These are phyloP conservation scores for Chytridium lagenaria DNA, from an alignment of 371 early-diverging fungal genomes.

Conservation along the genomic window DNA sequence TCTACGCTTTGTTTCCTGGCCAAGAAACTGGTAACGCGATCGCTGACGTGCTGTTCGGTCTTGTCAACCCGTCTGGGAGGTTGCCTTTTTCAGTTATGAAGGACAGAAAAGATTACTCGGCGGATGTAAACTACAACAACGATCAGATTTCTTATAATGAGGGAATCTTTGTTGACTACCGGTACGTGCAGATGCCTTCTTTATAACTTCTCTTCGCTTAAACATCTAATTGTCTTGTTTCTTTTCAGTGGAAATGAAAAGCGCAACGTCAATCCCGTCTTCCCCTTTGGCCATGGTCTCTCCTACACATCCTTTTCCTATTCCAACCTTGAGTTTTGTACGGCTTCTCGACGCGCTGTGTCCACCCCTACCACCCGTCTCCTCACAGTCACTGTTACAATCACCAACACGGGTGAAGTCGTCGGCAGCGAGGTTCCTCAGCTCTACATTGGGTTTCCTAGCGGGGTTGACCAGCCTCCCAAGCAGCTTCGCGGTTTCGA, in stretches of 20 bases:
- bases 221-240: too few species aligned
- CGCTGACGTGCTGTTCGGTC: constrained; percentile 68
- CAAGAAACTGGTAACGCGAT: constrained; percentile 69
- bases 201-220: too few species aligned
- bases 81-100: constrained; percentile 67
- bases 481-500: constrained; percentile 63
- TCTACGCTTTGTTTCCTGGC: constrained; percentile 58
- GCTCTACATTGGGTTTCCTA: constrained; percentile 56
- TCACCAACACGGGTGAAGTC: constrained; percentile 60
- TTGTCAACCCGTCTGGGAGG: constrained; percentile 67
- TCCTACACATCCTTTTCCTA: constrained; percentile 68
- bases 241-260: constrained; percentile 61
- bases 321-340: constrained; percentile 25
- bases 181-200: too few species aligned
- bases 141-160: constrained; percentile 57
- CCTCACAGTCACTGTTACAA: constrained; percentile 46
- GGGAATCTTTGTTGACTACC: constrained; percentile 63
- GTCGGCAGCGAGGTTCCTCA: constrained; percentile 65
- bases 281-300: constrained; percentile 68
- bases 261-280: constrained; percentile 57
- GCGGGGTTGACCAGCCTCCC: constrained; percentile 53
- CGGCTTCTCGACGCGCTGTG: background rate
- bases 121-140: constrained; percentile 39
- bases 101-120: constrained; percentile 50
- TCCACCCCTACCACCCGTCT: background rate